These are phyloP conservation scores for Pseudogymnoascus destructans DNA, from an alignment of 2,329 filamentous ascomycete species.

Conservation along the genomic window DNA sequence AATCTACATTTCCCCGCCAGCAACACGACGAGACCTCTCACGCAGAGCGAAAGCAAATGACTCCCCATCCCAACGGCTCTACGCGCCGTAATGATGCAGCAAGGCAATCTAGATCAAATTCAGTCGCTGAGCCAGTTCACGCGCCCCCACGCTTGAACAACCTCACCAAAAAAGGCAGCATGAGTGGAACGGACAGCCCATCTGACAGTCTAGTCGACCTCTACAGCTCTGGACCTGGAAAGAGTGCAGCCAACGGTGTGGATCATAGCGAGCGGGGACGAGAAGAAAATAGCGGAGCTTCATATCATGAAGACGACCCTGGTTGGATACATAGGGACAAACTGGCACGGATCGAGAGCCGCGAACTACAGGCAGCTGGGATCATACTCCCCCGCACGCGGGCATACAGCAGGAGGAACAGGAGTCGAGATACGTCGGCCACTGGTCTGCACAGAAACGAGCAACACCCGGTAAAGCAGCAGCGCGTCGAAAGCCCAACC, in stretches of 20 bases:
- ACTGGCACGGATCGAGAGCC: slow-evolving; percentile 65
- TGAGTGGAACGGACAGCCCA: slow-evolving; percentile 30
- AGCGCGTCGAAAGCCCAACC: slow-evolving; percentile 26
- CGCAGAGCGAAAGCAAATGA: slow-evolving; percentile 2
- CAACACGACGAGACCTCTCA: neutral
- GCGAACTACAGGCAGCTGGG: slow-evolving; percentile 67
- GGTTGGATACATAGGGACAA: slow-evolving; percentile 83
- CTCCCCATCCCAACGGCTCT: slow-evolving; percentile 6
- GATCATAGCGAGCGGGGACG: slow-evolving; percentile 21
- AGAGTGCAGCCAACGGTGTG: slow-evolving; percentile 19
- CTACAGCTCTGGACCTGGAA: slow-evolving; percentile 23
- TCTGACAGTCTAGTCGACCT: slow-evolving; percentile 36
- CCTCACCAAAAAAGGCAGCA: slow-evolving; percentile 29
- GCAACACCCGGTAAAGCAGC: slow-evolving; percentile 35
- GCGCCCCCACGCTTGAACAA: slow-evolving; percentile 27
- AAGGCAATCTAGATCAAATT: slow-evolving; percentile 9
- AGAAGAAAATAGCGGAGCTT: slow-evolving; percentile 10
- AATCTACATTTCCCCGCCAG: neutral
- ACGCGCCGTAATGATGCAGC: neutral
- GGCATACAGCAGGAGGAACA: slow-evolving; percentile 38
- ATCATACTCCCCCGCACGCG: slow-evolving; percentile 46
- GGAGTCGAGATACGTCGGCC: slow-evolving; percentile 26
- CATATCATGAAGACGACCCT: slow-evolving; percentile 27
- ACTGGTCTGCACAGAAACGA: slow-evolving; percentile 26
- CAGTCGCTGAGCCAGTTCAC: slow-evolving; percentile 21